A percentile compares a stretch with the other conserved stretches of the same genome.
phyloP scores from a whole-genome alignment of 106 monocot species.

The Dioscorea dumetorum region DNA sequence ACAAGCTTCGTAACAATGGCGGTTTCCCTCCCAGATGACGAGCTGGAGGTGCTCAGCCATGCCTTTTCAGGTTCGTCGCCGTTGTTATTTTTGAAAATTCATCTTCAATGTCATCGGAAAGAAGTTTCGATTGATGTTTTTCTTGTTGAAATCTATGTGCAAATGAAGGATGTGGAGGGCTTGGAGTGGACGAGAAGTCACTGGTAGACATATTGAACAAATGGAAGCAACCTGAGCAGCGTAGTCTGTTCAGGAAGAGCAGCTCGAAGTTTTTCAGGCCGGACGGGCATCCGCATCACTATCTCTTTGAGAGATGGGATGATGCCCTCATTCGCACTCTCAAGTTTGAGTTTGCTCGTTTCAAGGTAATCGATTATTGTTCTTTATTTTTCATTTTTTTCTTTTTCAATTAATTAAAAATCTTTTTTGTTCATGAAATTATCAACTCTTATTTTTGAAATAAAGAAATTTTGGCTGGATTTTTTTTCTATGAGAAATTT shows the following conservation, averaged over 20 bases:
- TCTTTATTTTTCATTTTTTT: neutral
- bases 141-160: neutral
- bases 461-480: no score
- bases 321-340: conserved; percentile 31
- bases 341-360: conserved; percentile 47
- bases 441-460: neutral
- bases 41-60: neutral
- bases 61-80: neutral
- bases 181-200: conserved; percentile 55
- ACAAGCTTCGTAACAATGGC: neutral
- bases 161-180: conserved; percentile 36
- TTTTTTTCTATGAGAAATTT: no score
- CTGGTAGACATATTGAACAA: conserved; percentile 30
- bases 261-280: conserved; percentile 20
- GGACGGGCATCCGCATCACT: conserved; percentile 6
- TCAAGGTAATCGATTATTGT: conserved; percentile 29
- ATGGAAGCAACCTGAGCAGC: conserved; percentile 43
- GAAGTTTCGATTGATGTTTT: neutral
- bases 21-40: neutral
- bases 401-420: no score
- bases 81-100: neutral
- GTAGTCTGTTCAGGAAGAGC: conserved; percentile 25
- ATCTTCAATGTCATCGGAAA: neutral
- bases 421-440: neutral
- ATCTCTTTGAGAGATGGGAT: conserved; percentile 37